A percentile compares a stretch with the other conserved stretches of the same genome.
These are phyloP conservation scores for Xylaria sp. DNA, from an alignment of 2,329 filamentous ascomycete genomes.

Conservation along the genomic window DNA sequence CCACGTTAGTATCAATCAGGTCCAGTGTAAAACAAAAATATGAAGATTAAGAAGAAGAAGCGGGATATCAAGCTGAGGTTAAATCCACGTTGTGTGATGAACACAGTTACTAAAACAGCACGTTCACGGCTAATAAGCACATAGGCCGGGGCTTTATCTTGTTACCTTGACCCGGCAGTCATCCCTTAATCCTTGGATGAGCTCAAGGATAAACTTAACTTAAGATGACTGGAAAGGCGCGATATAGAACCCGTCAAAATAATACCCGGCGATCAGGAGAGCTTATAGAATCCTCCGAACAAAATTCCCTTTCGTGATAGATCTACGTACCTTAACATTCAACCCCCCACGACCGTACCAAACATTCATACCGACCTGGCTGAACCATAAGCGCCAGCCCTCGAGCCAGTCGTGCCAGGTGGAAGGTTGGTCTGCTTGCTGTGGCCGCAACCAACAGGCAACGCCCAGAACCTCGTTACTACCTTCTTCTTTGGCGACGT, in stretches of 20 bases:
- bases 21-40: not conserved
- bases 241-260: not conserved
- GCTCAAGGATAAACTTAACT: constrained; percentile 6
- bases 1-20: constrained; percentile 34
- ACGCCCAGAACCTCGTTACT: constrained; percentile 70
- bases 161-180: not conserved
- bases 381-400: constrained; percentile 72
- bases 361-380: constrained; percentile 74
- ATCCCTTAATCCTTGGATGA: constrained; percentile 13
- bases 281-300: not conserved
- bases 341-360: constrained; percentile 75
- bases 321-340: constrained; percentile 61
- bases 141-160: not conserved
- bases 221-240: constrained; percentile 14
- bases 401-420: constrained; percentile 72
- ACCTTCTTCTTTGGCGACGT: constrained; percentile 71
- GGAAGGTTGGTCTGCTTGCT: constrained; percentile 56
- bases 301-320: constrained; percentile 1
- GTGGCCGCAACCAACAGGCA: constrained; percentile 76
- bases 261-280: constrained; percentile 6
- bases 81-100: constrained; percentile 36
- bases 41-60: constrained; percentile 7
- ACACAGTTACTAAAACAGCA: constrained; percentile 40
- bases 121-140: constrained; percentile 25
- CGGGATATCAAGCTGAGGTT: constrained; percentile 13